Evolutionary conservation across 179 eudicot genomes (phyloP).

Genomic region (Corrigiola litoralis): DNA sequence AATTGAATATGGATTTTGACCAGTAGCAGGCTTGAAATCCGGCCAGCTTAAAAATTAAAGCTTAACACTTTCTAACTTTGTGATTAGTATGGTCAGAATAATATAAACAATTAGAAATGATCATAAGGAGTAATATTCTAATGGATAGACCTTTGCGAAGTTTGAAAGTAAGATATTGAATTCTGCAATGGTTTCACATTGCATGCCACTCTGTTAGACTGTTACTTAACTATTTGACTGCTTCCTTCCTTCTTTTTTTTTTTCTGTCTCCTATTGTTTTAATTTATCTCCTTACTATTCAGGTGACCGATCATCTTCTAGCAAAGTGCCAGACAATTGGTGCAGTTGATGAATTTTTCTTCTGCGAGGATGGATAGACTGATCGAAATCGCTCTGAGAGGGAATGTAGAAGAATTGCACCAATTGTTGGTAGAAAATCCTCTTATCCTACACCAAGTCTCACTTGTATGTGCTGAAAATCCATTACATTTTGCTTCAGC

Average conservation of each 20-base stretch:
- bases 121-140: neutral
- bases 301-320: neutral
- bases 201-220: neutral
- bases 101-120: neutral
- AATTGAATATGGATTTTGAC: too few relatives aligned
- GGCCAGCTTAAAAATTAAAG: too few relatives aligned
- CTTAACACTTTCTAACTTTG: too few relatives aligned
- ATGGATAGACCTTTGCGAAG: neutral
- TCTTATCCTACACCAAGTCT: slow-evolving; percentile 20
- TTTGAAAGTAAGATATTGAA: neutral
- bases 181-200: neutral
- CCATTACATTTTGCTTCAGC: slow-evolving; percentile 31
- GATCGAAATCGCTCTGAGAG: slow-evolving; percentile 22
- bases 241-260: neutral
- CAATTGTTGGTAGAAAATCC: slow-evolving; percentile 20
- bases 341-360: neutral
- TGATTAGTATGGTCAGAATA: neutral
- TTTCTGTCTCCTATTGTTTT: neutral
- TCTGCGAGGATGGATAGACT: slow-evolving; percentile 21
- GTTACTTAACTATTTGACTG: neutral
- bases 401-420: slow-evolving; percentile 17
- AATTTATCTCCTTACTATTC: neutral
- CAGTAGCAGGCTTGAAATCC: too few relatives aligned
- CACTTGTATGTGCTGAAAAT: slow-evolving; percentile 19
- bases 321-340: neutral